These are phyloP conservation scores for Pseudocercospora eumusae DNA, from an alignment of 2,329 filamentous ascomycete genomes.

Conservation along the genomic window DNA sequence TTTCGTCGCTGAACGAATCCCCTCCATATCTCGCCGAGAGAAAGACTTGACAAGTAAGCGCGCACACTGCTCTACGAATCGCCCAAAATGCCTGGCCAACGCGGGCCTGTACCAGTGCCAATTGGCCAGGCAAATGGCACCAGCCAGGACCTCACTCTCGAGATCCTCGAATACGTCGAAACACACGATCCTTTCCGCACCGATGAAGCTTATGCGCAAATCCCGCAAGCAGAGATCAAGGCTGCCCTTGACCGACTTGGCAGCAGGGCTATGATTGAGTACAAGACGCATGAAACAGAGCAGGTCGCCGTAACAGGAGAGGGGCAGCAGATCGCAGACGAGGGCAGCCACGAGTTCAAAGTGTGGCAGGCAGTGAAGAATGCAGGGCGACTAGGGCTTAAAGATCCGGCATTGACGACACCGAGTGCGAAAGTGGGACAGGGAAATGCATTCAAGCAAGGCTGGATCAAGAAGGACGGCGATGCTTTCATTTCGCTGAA, in stretches of 20 bases:
- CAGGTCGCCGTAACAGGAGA: conserved; percentile 75
- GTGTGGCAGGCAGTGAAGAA: conserved; percentile 53
- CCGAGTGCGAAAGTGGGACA: conserved; percentile 83
- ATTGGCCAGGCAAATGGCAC: conserved; percentile 36
- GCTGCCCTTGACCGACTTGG: conserved; percentile 82
- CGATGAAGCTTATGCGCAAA: conserved; percentile 37
- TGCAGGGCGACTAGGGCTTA: conserved; percentile 48
- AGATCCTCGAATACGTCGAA: conserved; percentile 72
- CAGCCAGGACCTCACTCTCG: conserved; percentile 63
- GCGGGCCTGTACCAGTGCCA: conserved; percentile 52
- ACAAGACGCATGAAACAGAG: conserved; percentile 79
- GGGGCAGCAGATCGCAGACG: conserved; percentile 69
- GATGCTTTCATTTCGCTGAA: conserved; percentile 59
- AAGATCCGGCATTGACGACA: conserved; percentile 64
- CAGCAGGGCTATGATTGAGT: conserved; percentile 82
- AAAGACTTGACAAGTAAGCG: not conserved
- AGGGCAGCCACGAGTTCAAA: conserved; percentile 55
- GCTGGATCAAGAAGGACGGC: conserved; percentile 65
- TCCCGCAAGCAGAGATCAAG: conserved; percentile 63
- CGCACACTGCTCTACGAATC: too few species aligned
- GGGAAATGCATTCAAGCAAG: conserved; percentile 84
- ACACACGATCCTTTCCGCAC: conserved; percentile 40
- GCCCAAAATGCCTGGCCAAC: conserved; percentile 30
- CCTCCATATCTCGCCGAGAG: not conserved
- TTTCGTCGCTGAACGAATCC: not conserved